Evolutionary conservation across 148 eudicot species (phyloP), one percentile per base, ranked within the genome.

Genomic region (Nyssa sinensis): DNA sequence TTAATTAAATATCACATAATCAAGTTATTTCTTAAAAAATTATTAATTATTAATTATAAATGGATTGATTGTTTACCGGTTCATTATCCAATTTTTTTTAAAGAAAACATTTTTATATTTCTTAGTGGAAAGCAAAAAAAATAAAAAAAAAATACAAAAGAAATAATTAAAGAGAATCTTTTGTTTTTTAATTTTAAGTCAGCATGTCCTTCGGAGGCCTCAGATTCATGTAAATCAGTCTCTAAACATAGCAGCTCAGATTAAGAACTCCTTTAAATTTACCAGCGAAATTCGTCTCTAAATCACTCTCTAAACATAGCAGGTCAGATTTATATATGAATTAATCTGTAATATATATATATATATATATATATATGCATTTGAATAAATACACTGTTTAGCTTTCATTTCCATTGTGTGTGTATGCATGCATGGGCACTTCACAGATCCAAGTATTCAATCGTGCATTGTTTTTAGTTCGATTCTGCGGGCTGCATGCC

Each of bases 141-240:
- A 39, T 7, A 39, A 39, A 39, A 39, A 39, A 39, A 7, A 39
- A 39, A 39, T 39, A 39, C 7, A 39, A 39, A 39, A 39, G n/a
- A 39, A 39, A 39, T 39, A 39, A 39, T 39, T 1, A 2, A 39
- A 39, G 11, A 39, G 7, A 39, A 39, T 7, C 44, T 73, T 61
- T 73, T 25, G 17, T 33, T 19, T 44, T 55, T 27, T 64, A 14
- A 11, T 34, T 59, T 62, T 49, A 69, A 49, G 35, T 47, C 35
- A 16, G 58, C 58, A 32, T 5, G 71, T 64, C 75, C 4, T 23
- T 59, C 62, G 29, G 7, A 1, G 7, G 66, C 57, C 66, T 69
- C 74, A 69, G 69, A 70, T 69, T 69, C 66, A 34, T 76, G 61
- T 28, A 34, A 62, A 49, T n/a, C n/a, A 14, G 41, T 37, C 41